A percentile compares a stretch with the other conserved stretches of the same genome.
Conservation (phyloP, 768 basidiomycete species). For the Nevesoporus exiguus region DNA sequence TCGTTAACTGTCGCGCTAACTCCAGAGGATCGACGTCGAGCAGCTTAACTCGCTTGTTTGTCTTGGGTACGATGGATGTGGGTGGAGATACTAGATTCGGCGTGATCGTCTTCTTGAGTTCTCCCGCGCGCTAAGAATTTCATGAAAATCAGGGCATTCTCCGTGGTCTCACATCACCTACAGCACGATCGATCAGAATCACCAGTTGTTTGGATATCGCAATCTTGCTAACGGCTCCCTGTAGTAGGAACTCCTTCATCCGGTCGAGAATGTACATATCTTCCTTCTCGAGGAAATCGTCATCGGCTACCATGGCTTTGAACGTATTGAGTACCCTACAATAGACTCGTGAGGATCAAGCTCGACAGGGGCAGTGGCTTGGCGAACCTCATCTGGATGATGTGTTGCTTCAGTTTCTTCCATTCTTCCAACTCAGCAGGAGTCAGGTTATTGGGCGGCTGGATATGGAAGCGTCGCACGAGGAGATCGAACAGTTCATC, state of each 20-base stretch:
- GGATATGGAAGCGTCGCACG: constrained; percentile 73
- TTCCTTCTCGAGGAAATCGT: constrained; percentile 81
- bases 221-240: constrained; percentile 59
- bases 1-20: constrained; percentile 88
- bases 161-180: constrained; percentile 39
- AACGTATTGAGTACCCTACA: constrained; percentile 80
- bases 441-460: constrained; percentile 65
- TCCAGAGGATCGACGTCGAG: constrained; percentile 86
- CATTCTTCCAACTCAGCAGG: constrained; percentile 69
- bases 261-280: constrained; percentile 77
- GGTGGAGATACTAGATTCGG: constrained; percentile 63
- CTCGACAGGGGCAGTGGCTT: neutral
- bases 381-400: constrained; percentile 81
- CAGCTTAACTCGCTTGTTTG: constrained; percentile 70
- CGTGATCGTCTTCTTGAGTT: constrained; percentile 52
- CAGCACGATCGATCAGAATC: constrained; percentile 73
- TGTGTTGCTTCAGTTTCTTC: constrained; percentile 80
- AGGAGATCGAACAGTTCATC: constrained; percentile 82
- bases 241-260: constrained; percentile 76
- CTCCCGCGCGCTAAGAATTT: constrained; percentile 46
- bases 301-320: constrained; percentile 83
- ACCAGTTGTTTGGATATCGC: constrained; percentile 74
- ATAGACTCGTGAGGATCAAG: constrained; percentile 1
- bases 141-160: constrained; percentile 12
- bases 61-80: constrained; percentile 69